Evolutionary conservation across 2,329 filamentous ascomycete genomes (phyloP), one percentile per base, ranked within the genome.

Genomic region (Fusarium sp.): DNA sequence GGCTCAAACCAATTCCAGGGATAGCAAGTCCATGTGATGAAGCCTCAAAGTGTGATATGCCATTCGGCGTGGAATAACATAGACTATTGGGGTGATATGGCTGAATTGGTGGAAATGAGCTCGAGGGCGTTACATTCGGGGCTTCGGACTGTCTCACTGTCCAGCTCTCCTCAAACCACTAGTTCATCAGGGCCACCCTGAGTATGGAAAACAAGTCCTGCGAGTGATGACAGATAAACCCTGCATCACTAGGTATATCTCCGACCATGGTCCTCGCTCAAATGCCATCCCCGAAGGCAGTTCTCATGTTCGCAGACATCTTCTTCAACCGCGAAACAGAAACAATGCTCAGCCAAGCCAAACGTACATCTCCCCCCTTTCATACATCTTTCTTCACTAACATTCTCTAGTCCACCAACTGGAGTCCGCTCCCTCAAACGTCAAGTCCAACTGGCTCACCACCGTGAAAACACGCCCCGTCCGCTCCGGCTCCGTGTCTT

Each of bases 271-370:
- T 23, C 25, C 52, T 23, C n/a, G 6, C 27, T 7, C 1, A 29
- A 21, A 33, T 35, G n/a, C n/a, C 15, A 1, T 10, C 11, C 19
- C 35, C 38, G 27, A 45, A 41, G 27, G 16, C n/a, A 25, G 16
- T 19, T 38, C 23, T 41, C 27, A 45, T 52, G 51, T 23, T 31
- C 21, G 41, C 16, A 27, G 38, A 33, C 21, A 41, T 39, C 18
- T 52, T 52, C 23, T 37, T 37, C 19, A 21, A 16, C 14, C 5
- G 23, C 19, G 15, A 33, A 21, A 57, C 29, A 31, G 38, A 51
- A 21, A 37, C 21, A 10, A 56, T 60, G 58, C 58, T 60, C 48
- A 60, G 58, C 18, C 58, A 60, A 25, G 58, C 58, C 25, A 37
- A 60, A 10, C 58, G 58, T 56, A 23, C 27, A 21, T 31, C 15